A percentile compares a stretch with the other conserved stretches of the same genome.
These are phyloP conservation scores for Uncinocarpus reesii DNA, from an alignment of 2,329 filamentous ascomycete genomes.

Conservation along the genomic window DNA sequence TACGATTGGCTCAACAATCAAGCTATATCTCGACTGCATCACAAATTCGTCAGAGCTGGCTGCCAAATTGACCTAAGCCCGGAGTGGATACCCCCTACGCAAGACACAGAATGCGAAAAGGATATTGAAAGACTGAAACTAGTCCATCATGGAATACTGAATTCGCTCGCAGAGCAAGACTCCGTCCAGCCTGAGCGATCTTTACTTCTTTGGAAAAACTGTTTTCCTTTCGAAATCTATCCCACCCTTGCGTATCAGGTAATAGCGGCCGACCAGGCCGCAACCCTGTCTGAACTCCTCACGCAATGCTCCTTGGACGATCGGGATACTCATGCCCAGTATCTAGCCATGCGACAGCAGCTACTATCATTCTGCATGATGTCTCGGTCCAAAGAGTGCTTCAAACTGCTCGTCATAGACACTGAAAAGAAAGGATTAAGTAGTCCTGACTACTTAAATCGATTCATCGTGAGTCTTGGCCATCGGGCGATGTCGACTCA, in stretches of 20 bases:
- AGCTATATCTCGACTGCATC: constrained; percentile 16
- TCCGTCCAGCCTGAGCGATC: background rate
- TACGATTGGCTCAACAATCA: constrained; percentile 19
- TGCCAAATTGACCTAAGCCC: background rate
- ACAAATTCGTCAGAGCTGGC: background rate
- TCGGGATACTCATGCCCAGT: background rate
- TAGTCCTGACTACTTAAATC: background rate
- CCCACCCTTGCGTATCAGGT: background rate
- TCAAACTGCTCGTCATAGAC: background rate
- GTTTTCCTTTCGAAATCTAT: background rate
- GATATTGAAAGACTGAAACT: constrained; percentile 1
- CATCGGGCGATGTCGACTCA: background rate
- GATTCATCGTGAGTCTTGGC: background rate
- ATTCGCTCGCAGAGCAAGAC: background rate
- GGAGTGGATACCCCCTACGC: background rate
- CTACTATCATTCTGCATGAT: background rate
- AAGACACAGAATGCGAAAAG: background rate
- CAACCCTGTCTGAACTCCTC: background rate
- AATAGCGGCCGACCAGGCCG: background rate
- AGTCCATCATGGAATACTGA: background rate
- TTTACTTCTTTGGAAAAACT: background rate
- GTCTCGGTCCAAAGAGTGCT: background rate
- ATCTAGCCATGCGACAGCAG: background rate
- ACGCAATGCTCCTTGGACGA: background rate
- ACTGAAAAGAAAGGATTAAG: background rate